Evolutionary conservation across 345 rosid species (phyloP).

Genomic region (Nasturtium officinale): DNA sequence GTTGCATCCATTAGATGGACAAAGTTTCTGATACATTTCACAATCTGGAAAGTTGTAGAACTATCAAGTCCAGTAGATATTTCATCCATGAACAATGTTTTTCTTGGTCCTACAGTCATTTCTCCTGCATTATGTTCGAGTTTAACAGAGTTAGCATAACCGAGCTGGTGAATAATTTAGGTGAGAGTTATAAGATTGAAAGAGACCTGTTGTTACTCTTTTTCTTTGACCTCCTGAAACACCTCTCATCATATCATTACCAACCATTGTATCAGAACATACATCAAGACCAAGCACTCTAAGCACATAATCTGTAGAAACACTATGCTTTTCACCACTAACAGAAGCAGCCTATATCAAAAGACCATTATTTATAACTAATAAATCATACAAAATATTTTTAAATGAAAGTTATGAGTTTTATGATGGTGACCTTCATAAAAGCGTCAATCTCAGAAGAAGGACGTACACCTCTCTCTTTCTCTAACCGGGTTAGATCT

Average conservation of each 20-base stretch:
- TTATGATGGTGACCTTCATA: slow-evolving; percentile 68
- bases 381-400: neutral
- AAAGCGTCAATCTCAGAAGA: slow-evolving; percentile 87
- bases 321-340: slow-evolving; percentile 70
- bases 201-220: slow-evolving; percentile 87
- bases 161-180: neutral
- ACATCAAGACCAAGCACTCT: slow-evolving; percentile 90
- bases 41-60: slow-evolving; percentile 89
- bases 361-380: neutral
- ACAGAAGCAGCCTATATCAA: slow-evolving; percentile 74
- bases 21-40: slow-evolving; percentile 77
- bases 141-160: slow-evolving; percentile 17
- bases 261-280: slow-evolving; percentile 85
- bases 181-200: slow-evolving; percentile 34
- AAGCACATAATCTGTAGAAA: slow-evolving; percentile 81
- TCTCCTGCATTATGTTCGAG: slow-evolving; percentile 64
- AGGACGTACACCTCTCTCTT: slow-evolving; percentile 68
- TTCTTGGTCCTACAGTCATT: slow-evolving; percentile 94
- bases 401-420: neutral
- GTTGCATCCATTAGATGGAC: slow-evolving; percentile 93
- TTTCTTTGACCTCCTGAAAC: slow-evolving; percentile 96
- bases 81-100: slow-evolving; percentile 97
- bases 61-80: slow-evolving; percentile 97
- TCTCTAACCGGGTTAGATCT: slow-evolving; percentile 71
- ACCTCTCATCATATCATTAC: slow-evolving; percentile 93